Percentiles rank a stretch among this genome's conserved stretches.
These are phyloP conservation scores for Cladophialophora psammophila DNA, from an alignment of 2,329 filamentous ascomycete genomes.

Conservation along the genomic window DNA sequence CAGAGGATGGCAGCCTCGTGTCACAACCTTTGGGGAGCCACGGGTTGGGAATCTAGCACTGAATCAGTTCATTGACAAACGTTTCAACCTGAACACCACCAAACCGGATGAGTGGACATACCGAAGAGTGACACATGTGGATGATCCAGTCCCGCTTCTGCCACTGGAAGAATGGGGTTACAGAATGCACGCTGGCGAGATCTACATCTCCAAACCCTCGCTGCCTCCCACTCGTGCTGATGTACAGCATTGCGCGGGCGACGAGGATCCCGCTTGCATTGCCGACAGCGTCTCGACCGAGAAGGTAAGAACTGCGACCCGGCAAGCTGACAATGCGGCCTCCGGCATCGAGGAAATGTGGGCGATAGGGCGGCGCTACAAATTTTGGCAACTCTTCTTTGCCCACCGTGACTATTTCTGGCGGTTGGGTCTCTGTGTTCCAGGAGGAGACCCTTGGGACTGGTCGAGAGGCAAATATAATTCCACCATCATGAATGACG, in stretches of 20 bases:
- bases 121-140: conserved; percentile 81
- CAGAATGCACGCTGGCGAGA: conserved; percentile 81
- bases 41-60: conserved; percentile 64
- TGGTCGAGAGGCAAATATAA: conserved; percentile 37
- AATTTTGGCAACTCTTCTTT: conserved; percentile 92
- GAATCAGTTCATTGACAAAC: conserved; percentile 60
- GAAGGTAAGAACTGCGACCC: conserved; percentile 24
- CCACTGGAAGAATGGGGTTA: conserved; percentile 91
- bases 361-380: conserved; percentile 64
- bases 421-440: conserved; percentile 87
- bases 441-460: conserved; percentile 65
- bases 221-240: conserved; percentile 74
- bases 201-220: conserved; percentile 77
- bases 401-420: conserved; percentile 97
- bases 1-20: conserved; percentile 75
- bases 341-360: conserved; percentile 35
- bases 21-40: conserved; percentile 95
- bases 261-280: conserved; percentile 75
- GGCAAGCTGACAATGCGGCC: background rate
- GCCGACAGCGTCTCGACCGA: conserved; percentile 54
- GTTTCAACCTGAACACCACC: conserved; percentile 54
- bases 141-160: conserved; percentile 88
- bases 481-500: conserved; percentile 26
- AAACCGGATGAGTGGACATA: conserved; percentile 55
- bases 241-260: conserved; percentile 73